Evolutionary conservation across 805 yeast genomes (phyloP).

Genomic region (Metschnikowia baotianmanensis): DNA sequence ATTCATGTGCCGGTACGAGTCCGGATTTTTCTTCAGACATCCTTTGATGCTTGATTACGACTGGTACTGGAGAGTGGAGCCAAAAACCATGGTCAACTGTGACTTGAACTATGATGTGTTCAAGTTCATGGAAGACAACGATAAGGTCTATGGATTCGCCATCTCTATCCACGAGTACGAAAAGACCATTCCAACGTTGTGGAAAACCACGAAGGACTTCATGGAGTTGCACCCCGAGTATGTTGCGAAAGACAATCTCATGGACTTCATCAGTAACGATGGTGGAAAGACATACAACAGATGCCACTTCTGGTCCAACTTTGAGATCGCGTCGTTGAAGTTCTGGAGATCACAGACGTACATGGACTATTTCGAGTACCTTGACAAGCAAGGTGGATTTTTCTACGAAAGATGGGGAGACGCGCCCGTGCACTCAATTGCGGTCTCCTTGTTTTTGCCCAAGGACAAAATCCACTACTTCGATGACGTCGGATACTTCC

Average conservation of each 20-base stretch:
- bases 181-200: slow-evolving; percentile 22
- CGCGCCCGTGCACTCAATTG: slow-evolving; percentile 89
- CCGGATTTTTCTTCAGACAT: slow-evolving; percentile 23
- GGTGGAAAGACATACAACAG: slow-evolving; percentile 67
- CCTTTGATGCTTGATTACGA: slow-evolving; percentile 22
- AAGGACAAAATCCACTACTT: slow-evolving; percentile 71
- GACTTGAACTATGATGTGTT: slow-evolving; percentile 27
- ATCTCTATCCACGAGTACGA: slow-evolving; percentile 23
- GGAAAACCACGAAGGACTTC: slow-evolving; percentile 23
- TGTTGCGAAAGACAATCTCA: slow-evolving; percentile 33
- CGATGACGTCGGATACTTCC: slow-evolving; percentile 81
- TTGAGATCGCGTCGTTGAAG: slow-evolving; percentile 73
- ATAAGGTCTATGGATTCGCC: slow-evolving; percentile 26
- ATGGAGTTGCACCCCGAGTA: slow-evolving; percentile 18
- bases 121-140: slow-evolving; percentile 22
- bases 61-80: slow-evolving; percentile 29
- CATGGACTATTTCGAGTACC: slow-evolving; percentile 57
- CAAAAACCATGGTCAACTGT: slow-evolving; percentile 23
- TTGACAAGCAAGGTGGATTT: slow-evolving; percentile 73
- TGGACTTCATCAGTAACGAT: slow-evolving; percentile 70
- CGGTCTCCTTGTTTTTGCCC: slow-evolving; percentile 73
- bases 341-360: slow-evolving; percentile 78
- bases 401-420: slow-evolving; percentile 93
- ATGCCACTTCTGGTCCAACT: slow-evolving; percentile 91
- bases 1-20: slow-evolving; percentile 23